Evolutionary conservation across 1,139 yeast genomes (phyloP), one percentile per base, ranked within the genome.

Genomic region (Debaryomyces udenii): DNA sequence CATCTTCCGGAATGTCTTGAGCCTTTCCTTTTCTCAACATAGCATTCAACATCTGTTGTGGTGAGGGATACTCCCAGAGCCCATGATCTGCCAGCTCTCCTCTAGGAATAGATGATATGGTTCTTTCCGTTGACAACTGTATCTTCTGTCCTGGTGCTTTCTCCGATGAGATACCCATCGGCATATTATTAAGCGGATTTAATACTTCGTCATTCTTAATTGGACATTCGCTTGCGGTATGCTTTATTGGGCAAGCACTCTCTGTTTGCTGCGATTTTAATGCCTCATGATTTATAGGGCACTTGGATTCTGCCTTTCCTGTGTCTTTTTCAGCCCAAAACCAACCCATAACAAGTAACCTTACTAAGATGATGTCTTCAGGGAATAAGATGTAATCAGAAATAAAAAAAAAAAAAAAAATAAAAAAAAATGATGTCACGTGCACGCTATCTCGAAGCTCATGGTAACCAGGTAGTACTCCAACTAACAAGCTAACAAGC

Each of bases 21-120:
- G 83, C 88, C 56, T 90, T 90, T 10, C 97, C 96, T 66, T 93
- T 93, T 50, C 93, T 80, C 33, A 90, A 69, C 98, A 93, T 93
- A 18, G 99, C 99, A 59, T 91, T 91, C 50, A 90, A 81, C 99
- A 93, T 94, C 61, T 93, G 99, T 62, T 93, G 99, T 1, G 99
- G 99, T 2, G 96, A 89, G 2, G 99, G 99, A 61, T 94, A 93
- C 62, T 93, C 99, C 99, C 99, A 93, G 35, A 83, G 80, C 0
- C 95, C 91, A 46, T 78, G 79, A 18, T 69, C 76, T 3, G 68
- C 71, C n/a, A 64, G 59, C 28, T 75, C 79, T 18, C 98, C 98
- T 49, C 89, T 77, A 14, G 99, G 99, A 44, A 93, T 93, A 3
- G 90, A 69, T 9, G 96, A 88, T 32, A 83, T 64, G 3, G 96